Base-by-base conservation (phyloP, 164 flowering plant species). In the Buxus sempervirens region DNA sequence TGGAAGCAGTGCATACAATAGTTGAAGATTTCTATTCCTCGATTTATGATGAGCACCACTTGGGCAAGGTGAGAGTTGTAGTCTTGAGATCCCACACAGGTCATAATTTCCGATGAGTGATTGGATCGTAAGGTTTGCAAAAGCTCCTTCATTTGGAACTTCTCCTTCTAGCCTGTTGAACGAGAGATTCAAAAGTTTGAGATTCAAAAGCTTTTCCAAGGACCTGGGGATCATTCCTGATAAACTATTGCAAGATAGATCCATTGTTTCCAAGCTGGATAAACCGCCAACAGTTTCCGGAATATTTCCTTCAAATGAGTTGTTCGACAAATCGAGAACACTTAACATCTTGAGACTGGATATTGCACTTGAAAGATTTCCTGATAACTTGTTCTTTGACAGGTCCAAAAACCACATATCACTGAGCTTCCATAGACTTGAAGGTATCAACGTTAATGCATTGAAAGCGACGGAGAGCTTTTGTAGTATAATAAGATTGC, bases 71-170 rank as follows among this genome's bases (percentile, higher is more conserved):
- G 21, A 19, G 60, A 58, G 45, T 23, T 24, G 20, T 20, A 25
- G 28, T 1, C 5, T n/a, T 20, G 26, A 25, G 10, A 27, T 21
- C 10, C 64, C 64, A 62, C 64, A 38, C 3, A 48, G 14, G 1
- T 23, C 54, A 23, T 63, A 19, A 24, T 45, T 63, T 2, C 19
- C 23, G 16, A 63, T 63, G 65, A 63, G 23, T 42, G 54, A 63
- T 16, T n/a, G 21, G 45, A 54, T 28, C 0, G 32, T 48, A 28
- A 45, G 45, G 54, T 63, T 45, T 42, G 25, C n/a, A 24, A 23
- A 23, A 42, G 36, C 45, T 14, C 65, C 53, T 42, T 32, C 28
- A 58, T 24, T 58, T 22, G 60, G 60, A 57, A 58, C 20, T 55
- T 55, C 58, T 55, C 58, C 58, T 2, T 20, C 13, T 23, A 55